Conservation (phyloP, 192 early-diverging fungal genomes). For the Phlyctochytrium planicorne region DNA sequence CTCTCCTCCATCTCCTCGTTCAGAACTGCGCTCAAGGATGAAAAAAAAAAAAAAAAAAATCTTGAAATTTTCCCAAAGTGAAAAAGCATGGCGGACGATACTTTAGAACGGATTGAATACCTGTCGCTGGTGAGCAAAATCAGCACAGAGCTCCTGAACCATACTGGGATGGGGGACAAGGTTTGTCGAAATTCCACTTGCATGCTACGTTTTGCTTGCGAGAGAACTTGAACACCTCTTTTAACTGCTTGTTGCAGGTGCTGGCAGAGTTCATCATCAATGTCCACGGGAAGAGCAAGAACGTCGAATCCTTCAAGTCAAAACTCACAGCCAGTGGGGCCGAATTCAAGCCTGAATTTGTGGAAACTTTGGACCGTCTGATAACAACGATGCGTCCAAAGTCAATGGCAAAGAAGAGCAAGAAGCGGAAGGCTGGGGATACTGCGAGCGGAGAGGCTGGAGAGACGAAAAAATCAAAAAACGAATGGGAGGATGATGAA, state of each 20-base stretch:
- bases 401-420: constrained; percentile 30
- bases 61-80: too few relatives aligned
- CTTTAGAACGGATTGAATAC: constrained; percentile 77
- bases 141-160: constrained; percentile 87
- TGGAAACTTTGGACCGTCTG: constrained; percentile 82
- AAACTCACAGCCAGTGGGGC: constrained; percentile 69
- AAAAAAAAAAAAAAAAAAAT: too few relatives aligned
- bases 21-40: too few relatives aligned
- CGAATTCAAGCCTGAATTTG: constrained; percentile 81
- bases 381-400: constrained; percentile 76
- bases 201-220: not conserved
- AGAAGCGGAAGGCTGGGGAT: constrained; percentile 28
- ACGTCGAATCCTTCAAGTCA: constrained; percentile 62
- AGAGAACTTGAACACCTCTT: too few relatives aligned
- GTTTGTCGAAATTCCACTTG: not conserved
- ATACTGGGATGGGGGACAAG: constrained; percentile 88
- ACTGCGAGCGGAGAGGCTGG: not conserved
- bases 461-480: not conserved
- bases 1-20: too few relatives aligned
- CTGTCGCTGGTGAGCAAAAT: constrained; percentile 89
- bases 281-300: constrained; percentile 71
- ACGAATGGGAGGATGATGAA: constrained; percentile 36
- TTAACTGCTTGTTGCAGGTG: constrained; percentile 25
- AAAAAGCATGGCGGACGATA: too few relatives aligned
- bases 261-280: constrained; percentile 91